Evolutionary conservation across 106 monocot species (phyloP).

Genomic region (Chionographis japonica): DNA sequence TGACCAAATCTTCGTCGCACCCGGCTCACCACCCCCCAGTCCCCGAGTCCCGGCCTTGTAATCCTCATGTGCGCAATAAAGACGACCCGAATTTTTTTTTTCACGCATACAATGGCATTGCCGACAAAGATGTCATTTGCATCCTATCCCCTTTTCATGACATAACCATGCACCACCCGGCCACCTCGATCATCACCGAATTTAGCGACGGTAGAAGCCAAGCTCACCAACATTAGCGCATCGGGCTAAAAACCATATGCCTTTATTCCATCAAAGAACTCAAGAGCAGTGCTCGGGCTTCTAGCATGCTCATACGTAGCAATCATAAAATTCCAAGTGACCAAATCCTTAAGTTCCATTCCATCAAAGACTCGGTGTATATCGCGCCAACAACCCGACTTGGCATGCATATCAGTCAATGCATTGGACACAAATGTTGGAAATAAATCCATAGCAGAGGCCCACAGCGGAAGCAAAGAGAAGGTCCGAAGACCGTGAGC

Average conservation of each 20-base stretch:
- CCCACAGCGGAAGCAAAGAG: no score
- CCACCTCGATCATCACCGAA: constrained; percentile 19
- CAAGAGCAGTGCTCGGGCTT: constrained; percentile 7
- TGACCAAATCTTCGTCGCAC: no score
- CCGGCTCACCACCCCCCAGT: no score
- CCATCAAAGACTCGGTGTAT: constrained; percentile 40
- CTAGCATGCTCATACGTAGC: constrained; percentile 37
- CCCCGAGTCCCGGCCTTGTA: no score
- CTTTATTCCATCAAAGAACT: constrained; percentile 26
- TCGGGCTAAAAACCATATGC: constrained; percentile 21
- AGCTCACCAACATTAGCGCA: constrained; percentile 29
- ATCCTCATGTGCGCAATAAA: no score
- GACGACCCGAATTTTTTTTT: no score
- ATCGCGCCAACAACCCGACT: constrained; percentile 24
- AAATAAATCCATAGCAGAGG: no score
- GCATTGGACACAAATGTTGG: constrained; percentile 62
- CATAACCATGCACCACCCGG: constrained; percentile 30
- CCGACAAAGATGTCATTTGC: constrained; percentile 20
- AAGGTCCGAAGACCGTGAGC: no score
- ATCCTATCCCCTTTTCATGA: constrained; percentile 43
- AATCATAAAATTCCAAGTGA: constrained; percentile 53
- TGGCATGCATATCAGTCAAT: constrained; percentile 68
- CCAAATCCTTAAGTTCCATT: constrained; percentile 35
- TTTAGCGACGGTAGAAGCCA: constrained; percentile 36
- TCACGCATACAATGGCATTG: no score